Percentiles rank a stretch among this genome's conserved stretches.
phyloP scores from a whole-genome alignment of 805 yeast genomes.

The Pichia cephalocereana region DNA sequence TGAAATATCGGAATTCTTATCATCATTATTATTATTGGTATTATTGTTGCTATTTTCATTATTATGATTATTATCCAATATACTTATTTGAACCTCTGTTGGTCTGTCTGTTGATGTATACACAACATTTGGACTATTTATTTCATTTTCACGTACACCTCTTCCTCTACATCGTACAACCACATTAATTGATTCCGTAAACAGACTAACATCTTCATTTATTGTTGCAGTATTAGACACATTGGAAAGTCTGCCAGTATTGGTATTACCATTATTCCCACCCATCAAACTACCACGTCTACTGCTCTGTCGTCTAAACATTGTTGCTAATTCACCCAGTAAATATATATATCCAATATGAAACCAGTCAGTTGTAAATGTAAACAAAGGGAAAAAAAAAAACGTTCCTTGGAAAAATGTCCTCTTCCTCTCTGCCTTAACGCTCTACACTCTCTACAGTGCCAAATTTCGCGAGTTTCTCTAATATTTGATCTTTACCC shows the following conservation, averaged over 20 bases:
- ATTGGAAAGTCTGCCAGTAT: neutral
- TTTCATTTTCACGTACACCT: slow-evolving; percentile 32
- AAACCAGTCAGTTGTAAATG: too few relatives aligned
- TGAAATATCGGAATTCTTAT: neutral
- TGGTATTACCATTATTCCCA: neutral
- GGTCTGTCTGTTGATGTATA: slow-evolving; percentile 31
- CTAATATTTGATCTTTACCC: slow-evolving; percentile 34
- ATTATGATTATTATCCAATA: slow-evolving; percentile 4
- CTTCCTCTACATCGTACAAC: slow-evolving; percentile 36
- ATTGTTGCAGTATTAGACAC: neutral
- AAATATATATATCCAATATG: too few relatives aligned
- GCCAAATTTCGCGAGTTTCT: slow-evolving; percentile 27
- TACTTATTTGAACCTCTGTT: slow-evolving; percentile 3
- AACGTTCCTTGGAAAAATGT: neutral
- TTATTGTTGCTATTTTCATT: neutral
- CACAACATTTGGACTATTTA: slow-evolving; percentile 39
- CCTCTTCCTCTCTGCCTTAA: neutral
- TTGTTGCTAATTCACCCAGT: neutral
- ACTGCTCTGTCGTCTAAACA: neutral
- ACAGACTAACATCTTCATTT: neutral
- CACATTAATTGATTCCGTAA: slow-evolving; percentile 5
- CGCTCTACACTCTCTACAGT: slow-evolving; percentile 18
- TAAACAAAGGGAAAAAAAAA: neutral
- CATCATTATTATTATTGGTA: neutral
- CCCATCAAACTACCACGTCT: neutral